Evolutionary conservation across 805 yeast genomes (phyloP).

Genomic region (Phaffomyces opuntiae): DNA sequence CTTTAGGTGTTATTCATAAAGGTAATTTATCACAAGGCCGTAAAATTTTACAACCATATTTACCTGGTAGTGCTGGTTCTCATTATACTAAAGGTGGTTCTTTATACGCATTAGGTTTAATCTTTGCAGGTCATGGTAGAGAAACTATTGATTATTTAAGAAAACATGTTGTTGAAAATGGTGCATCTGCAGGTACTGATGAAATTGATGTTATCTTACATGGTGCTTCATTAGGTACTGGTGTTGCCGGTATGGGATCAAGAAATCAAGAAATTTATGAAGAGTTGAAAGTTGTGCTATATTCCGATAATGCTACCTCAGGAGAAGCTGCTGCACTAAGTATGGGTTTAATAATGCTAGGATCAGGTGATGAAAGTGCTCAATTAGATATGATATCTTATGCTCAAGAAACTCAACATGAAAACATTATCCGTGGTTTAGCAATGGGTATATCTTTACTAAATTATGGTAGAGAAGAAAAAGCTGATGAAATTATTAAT

Average conservation of each 20-base stretch:
- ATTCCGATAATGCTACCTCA: conserved; percentile 85
- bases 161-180: conserved; percentile 58
- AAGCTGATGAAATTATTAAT: conserved; percentile 64
- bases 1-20: conserved; percentile 92
- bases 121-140: conserved; percentile 93
- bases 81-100: conserved; percentile 95
- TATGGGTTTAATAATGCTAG: conserved; percentile 94
- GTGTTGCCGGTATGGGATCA: conserved; percentile 95
- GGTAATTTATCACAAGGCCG: conserved; percentile 92
- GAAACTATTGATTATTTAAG: conserved; percentile 78
- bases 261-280: conserved; percentile 69
- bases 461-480: conserved; percentile 78
- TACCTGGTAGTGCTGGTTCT: conserved; percentile 76
- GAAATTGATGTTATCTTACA: conserved; percentile 82
- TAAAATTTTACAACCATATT: conserved; percentile 79
- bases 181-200: conserved; percentile 53
- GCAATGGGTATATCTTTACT: conserved; percentile 85
- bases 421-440: conserved; percentile 88
- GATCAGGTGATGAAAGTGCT: conserved; percentile 70
- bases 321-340: conserved; percentile 96
- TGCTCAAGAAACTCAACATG: conserved; percentile 94
- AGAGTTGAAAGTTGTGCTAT: conserved; percentile 74
- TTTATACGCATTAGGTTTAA: conserved; percentile 83
- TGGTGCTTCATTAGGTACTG: conserved; percentile 93
- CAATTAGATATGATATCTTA: conserved; percentile 77